Evolutionary conservation across 1,284 basidiomycete genomes (phyloP), one percentile per base, ranked within the genome.

Genomic region (Ganoderma sinense): DNA sequence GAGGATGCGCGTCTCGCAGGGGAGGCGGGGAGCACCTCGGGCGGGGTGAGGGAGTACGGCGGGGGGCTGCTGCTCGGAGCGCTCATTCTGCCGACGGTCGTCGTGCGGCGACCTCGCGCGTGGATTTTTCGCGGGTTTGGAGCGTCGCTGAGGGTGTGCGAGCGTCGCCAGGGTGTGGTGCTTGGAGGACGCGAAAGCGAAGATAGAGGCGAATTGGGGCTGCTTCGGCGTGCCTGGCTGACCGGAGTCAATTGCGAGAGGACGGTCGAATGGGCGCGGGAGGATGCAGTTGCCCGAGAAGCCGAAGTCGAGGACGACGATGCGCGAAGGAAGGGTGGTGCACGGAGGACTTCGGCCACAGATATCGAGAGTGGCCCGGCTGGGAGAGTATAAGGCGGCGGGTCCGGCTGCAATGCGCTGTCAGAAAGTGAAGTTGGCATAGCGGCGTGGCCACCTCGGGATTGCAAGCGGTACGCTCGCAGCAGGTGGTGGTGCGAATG

Each of bases 1-100:
- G 71, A 71, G 20, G 69, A 36, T 14, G 69, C 70, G 61, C 71
- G 70, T 56, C 65, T 64, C 29, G 67, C 56, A 16, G 67, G 62
- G 1, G 41, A 48, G 48, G 62, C 62, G 16, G 61, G 53, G n/a
- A 45, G 65, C 29, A 67, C 64, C 31, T 73, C 71, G n/a, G 73
- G 73, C 16, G 73, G 73, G 0, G 71, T 73, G 63, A 75, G 70
- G 29, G 73, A 75, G 68, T 75, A 75, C 10, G 73, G 73, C 4
- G 73, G 73, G n/a, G 73, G 73, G 45, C 71, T 73, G 66, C 67
- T 71, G 67, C 69, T 70, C 4, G 73, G 73, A 11, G 73, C 73
- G 62, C 71, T 75, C 73, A 75, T 75, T 14, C 62, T 69, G 13
- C 62, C 55, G 23, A 66, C 33, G 4, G 62, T 10, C 4, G 68